Evolutionary conservation across 2,329 filamentous ascomycete genomes (phyloP).

Genomic region (Xylaria sp.): DNA sequence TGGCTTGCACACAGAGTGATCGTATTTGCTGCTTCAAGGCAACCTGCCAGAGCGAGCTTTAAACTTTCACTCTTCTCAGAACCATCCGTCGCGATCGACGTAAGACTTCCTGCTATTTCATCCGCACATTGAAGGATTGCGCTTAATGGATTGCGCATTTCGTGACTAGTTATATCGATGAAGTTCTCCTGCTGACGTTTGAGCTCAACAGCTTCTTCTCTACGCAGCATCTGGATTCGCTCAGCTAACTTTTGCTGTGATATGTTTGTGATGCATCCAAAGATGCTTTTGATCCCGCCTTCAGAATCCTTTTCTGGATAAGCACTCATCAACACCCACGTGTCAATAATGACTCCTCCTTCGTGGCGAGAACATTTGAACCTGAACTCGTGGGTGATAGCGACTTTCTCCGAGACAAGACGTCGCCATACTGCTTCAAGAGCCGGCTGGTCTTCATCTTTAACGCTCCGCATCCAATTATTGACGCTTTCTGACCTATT

Average conservation of each 20-base stretch:
- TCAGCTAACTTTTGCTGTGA: constrained; percentile 87
- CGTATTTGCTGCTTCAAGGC: constrained; percentile 81
- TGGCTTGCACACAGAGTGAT: constrained; percentile 83
- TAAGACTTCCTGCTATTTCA: constrained; percentile 69
- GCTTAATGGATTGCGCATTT: constrained; percentile 80
- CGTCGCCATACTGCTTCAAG: constrained; percentile 71
- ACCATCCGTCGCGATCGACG: constrained; percentile 53
- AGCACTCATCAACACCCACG: constrained; percentile 81
- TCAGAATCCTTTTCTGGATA: constrained; percentile 75
- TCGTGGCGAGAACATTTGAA: constrained; percentile 75
- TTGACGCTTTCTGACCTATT: constrained; percentile 68
- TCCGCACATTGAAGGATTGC: constrained; percentile 81
- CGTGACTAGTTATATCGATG: constrained; percentile 78
- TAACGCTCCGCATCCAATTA: constrained; percentile 78
- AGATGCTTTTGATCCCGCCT: constrained; percentile 76
- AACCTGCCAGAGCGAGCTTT: constrained; percentile 57
- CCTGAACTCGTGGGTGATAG: constrained; percentile 77
- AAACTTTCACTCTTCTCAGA: constrained; percentile 59
- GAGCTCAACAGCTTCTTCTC: constrained; percentile 82
- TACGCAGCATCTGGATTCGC: constrained; percentile 78
- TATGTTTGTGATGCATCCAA: constrained; percentile 86
- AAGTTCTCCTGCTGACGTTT: constrained; percentile 79
- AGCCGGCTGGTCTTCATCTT: constrained; percentile 69
- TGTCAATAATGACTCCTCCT: constrained; percentile 70
- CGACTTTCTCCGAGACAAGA: constrained; percentile 68